phyloP scores from a whole-genome alignment of 176 grass and related monocot genomes.

The Triticum timopheevii region DNA sequence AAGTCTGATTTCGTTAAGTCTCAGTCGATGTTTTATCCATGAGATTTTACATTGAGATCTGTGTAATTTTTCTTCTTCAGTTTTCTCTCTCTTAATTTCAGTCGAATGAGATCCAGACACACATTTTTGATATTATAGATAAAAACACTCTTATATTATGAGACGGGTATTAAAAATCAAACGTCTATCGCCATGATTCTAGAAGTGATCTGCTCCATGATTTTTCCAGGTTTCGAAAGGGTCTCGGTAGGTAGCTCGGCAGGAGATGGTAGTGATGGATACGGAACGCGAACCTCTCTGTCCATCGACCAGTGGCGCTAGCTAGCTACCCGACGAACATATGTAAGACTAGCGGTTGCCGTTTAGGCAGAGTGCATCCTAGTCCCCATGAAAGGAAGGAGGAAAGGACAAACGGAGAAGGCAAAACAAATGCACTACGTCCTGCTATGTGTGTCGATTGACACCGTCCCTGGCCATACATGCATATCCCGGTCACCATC shows the following conservation, averaged over 20 bases:
- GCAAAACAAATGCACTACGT: neutral
- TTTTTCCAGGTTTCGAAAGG: neutral
- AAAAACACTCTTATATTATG: too few relatives aligned
- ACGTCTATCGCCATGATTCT: neutral
- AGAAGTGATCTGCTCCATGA: neutral
- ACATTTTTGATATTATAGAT: too few relatives aligned
- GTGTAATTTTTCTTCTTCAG: too few relatives aligned
- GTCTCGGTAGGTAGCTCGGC: neutral
- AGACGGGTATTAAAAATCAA: neutral
- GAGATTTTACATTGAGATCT: too few relatives aligned
- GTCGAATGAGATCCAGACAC: too few relatives aligned
- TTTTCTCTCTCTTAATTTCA: too few relatives aligned
- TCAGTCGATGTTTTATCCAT: too few relatives aligned
- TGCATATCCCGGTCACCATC: neutral
- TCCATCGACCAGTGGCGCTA: neutral
- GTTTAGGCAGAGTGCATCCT: neutral
- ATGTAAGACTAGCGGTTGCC: neutral
- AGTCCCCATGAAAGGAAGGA: neutral
- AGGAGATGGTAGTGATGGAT: neutral
- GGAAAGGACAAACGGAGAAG: neutral
- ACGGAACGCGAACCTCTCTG: neutral
- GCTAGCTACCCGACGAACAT: neutral
- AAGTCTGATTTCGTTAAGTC: too few relatives aligned
- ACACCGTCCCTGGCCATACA: neutral
- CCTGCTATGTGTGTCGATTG: neutral